phyloP scores from a whole-genome alignment of 1,284 basidiomycete species.

The Ceratobasidium sp. region DNA sequence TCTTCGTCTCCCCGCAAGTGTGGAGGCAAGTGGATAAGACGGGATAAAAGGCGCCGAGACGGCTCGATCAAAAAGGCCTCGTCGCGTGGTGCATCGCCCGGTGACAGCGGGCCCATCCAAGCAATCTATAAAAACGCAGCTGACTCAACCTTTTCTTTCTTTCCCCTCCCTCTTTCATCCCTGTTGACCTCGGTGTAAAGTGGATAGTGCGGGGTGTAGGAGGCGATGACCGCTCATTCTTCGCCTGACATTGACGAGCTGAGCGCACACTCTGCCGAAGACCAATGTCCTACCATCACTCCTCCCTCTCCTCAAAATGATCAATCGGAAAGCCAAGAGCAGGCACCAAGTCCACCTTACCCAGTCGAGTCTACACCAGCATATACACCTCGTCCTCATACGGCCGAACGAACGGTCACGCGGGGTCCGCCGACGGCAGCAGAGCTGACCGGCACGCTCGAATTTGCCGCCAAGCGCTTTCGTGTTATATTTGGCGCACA shows the following conservation, averaged over 20 bases:
- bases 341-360: slow-evolving; percentile 39
- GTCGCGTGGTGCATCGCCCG: neutral
- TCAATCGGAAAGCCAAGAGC: neutral
- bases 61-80: neutral
- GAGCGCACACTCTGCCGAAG: slow-evolving; percentile 32
- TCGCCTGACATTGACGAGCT: slow-evolving; percentile 35
- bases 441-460: slow-evolving; percentile 31
- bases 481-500: slow-evolving; percentile 39
- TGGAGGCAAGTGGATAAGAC: slow-evolving; percentile 7
- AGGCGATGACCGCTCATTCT: slow-evolving; percentile 29
- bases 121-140: slow-evolving; percentile 14
- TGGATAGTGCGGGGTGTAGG: too few relatives aligned
- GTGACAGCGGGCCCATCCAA: neutral
- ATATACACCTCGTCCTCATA: slow-evolving; percentile 40
- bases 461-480: slow-evolving; percentile 41
- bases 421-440: slow-evolving; percentile 39
- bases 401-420: slow-evolving; percentile 41
- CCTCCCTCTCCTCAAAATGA: too few relatives aligned
- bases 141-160: neutral
- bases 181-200: neutral
- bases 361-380: slow-evolving; percentile 37
- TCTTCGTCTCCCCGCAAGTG: neutral
- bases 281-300: neutral
- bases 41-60: slow-evolving; percentile 8
- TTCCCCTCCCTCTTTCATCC: neutral